These are phyloP conservation scores for Micractinium sp. DNA, from an alignment of 139 green algal genomes.

Conservation along the genomic window DNA sequence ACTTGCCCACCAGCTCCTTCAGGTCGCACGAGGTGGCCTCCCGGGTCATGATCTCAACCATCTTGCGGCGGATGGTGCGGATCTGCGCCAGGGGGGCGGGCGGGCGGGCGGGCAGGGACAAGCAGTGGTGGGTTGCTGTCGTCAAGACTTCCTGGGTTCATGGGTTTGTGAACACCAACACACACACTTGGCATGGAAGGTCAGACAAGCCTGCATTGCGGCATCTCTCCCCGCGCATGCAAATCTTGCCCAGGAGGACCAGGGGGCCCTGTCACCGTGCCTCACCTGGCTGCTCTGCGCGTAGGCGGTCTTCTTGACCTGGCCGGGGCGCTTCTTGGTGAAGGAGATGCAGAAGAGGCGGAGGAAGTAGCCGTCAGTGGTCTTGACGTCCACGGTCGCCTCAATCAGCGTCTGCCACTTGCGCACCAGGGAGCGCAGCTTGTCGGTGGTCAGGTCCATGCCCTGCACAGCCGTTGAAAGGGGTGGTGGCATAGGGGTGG, in stretches of 20 bases:
- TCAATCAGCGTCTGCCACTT: constrained; percentile 99
- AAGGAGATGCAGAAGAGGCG: constrained; percentile 98
- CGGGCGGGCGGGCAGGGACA: too few species aligned
- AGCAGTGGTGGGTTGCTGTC: too few species aligned
- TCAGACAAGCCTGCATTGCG: too few species aligned
- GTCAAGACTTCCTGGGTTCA: too few species aligned
- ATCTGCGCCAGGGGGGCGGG: constrained; percentile 29
- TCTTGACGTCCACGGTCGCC: constrained; percentile 98
- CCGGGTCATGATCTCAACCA: constrained; percentile 97
- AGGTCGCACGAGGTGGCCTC: constrained; percentile 94
- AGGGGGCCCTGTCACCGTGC: too few species aligned
- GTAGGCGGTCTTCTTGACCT: constrained; percentile 97
- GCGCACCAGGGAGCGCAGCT: constrained; percentile 96
- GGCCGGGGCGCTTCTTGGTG: constrained; percentile 95
- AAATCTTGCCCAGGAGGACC: too few species aligned
- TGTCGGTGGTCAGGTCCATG: constrained; percentile 99
- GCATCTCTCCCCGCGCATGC: too few species aligned
- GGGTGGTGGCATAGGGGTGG: too few species aligned
- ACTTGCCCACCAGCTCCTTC: constrained; percentile 98
- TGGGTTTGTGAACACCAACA: too few species aligned
- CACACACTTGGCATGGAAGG: too few species aligned
- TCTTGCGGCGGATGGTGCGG: constrained; percentile 95
- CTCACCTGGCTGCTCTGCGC: constrained; percentile 84
- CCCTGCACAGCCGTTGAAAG: too few species aligned
- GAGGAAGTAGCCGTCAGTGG: constrained; percentile 96